These are phyloP conservation scores for Colletotrichum australisinense DNA, from an alignment of 2,329 filamentous ascomycete genomes.

Conservation along the genomic window DNA sequence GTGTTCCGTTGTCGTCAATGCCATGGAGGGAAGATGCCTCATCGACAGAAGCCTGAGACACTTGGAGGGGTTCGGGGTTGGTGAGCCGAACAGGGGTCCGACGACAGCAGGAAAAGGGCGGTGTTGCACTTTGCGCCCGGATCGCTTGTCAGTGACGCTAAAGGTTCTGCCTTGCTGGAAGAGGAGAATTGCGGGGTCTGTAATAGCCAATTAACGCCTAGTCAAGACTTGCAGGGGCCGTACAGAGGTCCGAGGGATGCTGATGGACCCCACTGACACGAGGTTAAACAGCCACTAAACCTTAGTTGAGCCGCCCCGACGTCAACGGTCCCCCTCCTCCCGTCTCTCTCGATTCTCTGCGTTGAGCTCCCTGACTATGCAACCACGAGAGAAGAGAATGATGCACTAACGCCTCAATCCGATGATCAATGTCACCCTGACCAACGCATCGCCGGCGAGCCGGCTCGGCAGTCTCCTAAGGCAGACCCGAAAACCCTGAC, in stretches of 20 bases:
- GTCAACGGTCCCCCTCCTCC: not conserved
- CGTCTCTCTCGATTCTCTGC: not conserved
- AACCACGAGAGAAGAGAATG: not conserved
- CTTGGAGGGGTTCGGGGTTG: conserved; percentile 5
- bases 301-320: conserved; percentile 36
- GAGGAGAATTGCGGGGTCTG: not conserved
- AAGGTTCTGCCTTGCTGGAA: not conserved
- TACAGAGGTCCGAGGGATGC: not conserved
- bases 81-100: conserved; percentile 23
- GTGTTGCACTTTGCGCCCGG: conserved; percentile 13
- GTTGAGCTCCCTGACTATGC: too few species aligned
- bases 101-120: not conserved
- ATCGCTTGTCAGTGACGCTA: not conserved
- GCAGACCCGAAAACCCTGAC: not conserved
- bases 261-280: not conserved
- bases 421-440: not conserved
- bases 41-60: conserved; percentile 26
- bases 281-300: conserved; percentile 26
- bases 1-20: conserved; percentile 8
- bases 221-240: not conserved
- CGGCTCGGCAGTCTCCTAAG: conserved; percentile 15
- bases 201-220: not conserved
- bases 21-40: conserved; percentile 18
- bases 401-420: not conserved
- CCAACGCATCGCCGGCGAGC: not conserved